Evolutionary conservation across 805 yeast genomes (phyloP), one percentile per base, ranked within the genome.

Genomic region (Cyberlindnera saturnus): DNA sequence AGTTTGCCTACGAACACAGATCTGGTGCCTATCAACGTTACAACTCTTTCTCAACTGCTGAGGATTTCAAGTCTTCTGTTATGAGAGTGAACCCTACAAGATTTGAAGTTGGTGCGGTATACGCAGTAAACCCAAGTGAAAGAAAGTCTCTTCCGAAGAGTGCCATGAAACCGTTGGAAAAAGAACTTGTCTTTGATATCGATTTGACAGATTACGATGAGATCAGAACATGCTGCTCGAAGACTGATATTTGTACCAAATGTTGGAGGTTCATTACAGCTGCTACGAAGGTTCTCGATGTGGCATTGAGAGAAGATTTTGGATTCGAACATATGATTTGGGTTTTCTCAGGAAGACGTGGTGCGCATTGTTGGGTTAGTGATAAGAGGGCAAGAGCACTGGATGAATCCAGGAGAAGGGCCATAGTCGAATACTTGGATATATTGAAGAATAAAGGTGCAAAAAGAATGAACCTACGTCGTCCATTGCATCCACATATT

Each of bases 281-380:
- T 20, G 96, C 97, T 2, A 77, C 89, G 45, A 75, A 79, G 55
- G 77, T 90, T 38, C 67, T 93, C 46, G 86, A 85, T 47, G 58
- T 62, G 1, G 83, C 95, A 0, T 70, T 93, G 41, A 67, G 77
- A 41, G 88, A 87, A 40, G 98, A 91, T 63, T 93, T 93, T 64
- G 98, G 96, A 1, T 90, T 86, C 62, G 67, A 79, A 46, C 82
- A 87, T 62, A 70, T 88, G 59, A 70, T 93, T 39, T 93, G 98
- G 98, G 96, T 91, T 5, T 93, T 87, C 59, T 88, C 96, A 1
- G 99, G 99, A 38, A 84, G 99, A 71, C 86, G 99, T 75, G 99
- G 99, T 63, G 96, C 95, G 14, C 99, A 93, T 71, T 95, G 98
- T 57, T 93, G 99, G 99, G 74, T 93, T 19, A 86, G 96, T 63